These are phyloP conservation scores for Moniliophthora roreri DNA, from an alignment of 1,284 basidiomycete genomes.

Conservation along the genomic window DNA sequence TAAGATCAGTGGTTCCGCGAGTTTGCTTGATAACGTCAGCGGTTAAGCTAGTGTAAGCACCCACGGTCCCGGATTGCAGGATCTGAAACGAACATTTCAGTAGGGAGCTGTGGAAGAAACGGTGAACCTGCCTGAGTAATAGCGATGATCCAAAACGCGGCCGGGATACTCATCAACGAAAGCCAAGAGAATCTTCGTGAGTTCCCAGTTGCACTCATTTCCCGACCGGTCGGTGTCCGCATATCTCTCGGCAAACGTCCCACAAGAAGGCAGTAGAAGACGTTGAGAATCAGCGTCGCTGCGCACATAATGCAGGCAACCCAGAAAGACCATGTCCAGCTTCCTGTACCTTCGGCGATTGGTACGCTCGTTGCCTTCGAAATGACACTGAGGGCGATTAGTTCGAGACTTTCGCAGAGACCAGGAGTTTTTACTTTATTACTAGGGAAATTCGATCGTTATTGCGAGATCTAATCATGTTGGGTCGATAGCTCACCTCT, in stretches of 20 bases:
- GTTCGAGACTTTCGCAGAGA: no score
- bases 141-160: constrained; percentile 14
- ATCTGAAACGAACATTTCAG: no score
- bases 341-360: constrained; percentile 10
- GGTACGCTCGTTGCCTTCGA: constrained; percentile 12
- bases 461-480: no score
- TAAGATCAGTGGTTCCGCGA: no score
- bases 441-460: no score
- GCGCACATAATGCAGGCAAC: constrained; percentile 10
- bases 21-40: not conserved
- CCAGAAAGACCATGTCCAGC: constrained; percentile 13
- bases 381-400: constrained; percentile 1
- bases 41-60: constrained; percentile 4
- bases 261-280: not conserved
- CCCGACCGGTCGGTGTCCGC: not conserved
- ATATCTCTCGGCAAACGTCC: not conserved
- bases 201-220: not conserved
- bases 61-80: constrained; percentile 8
- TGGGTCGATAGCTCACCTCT: not conserved
- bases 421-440: no score
- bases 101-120: not conserved
- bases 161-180: constrained; percentile 6
- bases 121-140: constrained; percentile 13
- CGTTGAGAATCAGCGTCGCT: constrained; percentile 8
- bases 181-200: not conserved